Conservation (phyloP, 2,329 filamentous ascomycete genomes). For the Aspergillus jensenii region DNA sequence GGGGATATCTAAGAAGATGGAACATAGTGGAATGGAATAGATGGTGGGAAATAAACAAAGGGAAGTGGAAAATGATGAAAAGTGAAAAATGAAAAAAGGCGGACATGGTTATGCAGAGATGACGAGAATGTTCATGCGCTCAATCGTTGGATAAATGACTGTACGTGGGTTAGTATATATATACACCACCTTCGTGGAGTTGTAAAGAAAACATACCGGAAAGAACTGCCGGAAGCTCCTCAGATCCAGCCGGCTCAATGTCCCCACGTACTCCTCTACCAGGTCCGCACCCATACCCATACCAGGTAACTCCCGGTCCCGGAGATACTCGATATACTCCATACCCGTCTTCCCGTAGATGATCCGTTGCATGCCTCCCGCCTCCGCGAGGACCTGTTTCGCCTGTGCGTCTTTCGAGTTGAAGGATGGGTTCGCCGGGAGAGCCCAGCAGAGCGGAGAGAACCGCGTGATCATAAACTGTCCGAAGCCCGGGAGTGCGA, state of each 20-base stretch:
- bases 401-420: conserved; percentile 84
- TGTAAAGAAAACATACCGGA: conserved; percentile 35
- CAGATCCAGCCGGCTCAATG: conserved; percentile 44
- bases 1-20: conserved; percentile 27
- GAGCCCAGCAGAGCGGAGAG: conserved; percentile 85
- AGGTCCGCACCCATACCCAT: conserved; percentile 49
- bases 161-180: conserved; percentile 5
- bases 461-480: conserved; percentile 86
- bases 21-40: conserved; percentile 8
- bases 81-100: conserved; percentile 4
- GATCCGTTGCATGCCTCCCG: conserved; percentile 80
- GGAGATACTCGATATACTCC: conserved; percentile 63
- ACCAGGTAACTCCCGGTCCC: conserved; percentile 45
- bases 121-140: conserved; percentile 36
- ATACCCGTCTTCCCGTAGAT: conserved; percentile 90
- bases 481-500: conserved; percentile 79
- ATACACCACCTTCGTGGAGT: not conserved
- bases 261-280: conserved; percentile 48
- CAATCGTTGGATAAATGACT: conserved; percentile 47
- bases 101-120: conserved; percentile 16
- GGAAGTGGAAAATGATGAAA: conserved; percentile 1
- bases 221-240: conserved; percentile 52
- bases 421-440: conserved; percentile 77
- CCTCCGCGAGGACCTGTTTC: conserved; percentile 82
- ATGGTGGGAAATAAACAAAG: conserved; percentile 8